Base-by-base conservation (phyloP, 208 protist genomes). In the Wallacemonas sp. region DNA sequence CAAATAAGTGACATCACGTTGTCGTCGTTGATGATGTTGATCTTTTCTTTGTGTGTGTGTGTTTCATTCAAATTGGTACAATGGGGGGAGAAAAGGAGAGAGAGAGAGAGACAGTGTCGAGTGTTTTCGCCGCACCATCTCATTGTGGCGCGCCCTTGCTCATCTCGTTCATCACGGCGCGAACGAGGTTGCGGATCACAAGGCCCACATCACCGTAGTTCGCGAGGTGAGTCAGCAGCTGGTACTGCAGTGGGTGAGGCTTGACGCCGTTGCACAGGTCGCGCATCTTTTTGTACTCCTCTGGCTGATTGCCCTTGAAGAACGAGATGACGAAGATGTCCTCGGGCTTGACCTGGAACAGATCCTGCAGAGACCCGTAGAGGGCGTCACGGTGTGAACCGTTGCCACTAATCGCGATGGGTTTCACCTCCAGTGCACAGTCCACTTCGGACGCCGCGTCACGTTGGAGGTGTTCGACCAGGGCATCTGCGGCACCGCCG, bases 181-280 rank as follows among this genome's bases (percentile, higher is more conserved):
- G 76, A 24, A 95, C 87, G 23, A 95, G 69, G 33, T 95, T 95
- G 44, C 85, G 79, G 67, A 95, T 87, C 30, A 90, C 89, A 14
- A 95, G 74, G 12, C 90, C 83, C 17, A 93, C 90, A 54, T 95
- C 90, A 39, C 74, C 81, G 71, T 90, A 95, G 68, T 92, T 92
- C 5, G 78, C 85, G 44, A 95, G 39, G 61, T 95, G 90, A 0
- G 90, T 95, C 23, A 95, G 38, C 16, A 95, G 63, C 48, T 91
- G 78, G 46, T 83, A 81, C 63, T 85, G 65, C 32, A 95, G 66
- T 8, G 82, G 41, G 27, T 76, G 76, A 2, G 83, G 83, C 57
- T 88, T 84, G 46, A 86, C 81, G 27, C 80, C 76, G 55, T 70
- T 85, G 70, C 86, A 95, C 54, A 95, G 41, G 46, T 90, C 82